Evolutionary conservation across 495 filamentous ascomycete species (phyloP), one percentile per base, ranked within the genome.

Genomic region (Xylaria scruposa): DNA sequence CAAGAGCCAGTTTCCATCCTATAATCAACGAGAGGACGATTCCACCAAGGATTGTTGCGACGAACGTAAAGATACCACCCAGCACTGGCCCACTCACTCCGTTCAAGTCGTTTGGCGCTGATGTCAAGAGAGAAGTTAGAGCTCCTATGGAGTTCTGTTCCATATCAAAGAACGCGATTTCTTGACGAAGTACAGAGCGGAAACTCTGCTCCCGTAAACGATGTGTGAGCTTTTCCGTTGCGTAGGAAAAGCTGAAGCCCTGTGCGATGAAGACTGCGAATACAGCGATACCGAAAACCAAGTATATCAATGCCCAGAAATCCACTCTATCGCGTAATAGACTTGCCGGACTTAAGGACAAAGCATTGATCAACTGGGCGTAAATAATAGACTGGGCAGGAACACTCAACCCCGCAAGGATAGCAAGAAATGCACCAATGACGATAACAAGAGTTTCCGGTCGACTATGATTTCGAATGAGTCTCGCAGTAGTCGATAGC

Each of bases 1-100:
- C 95, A 13, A 98, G 85, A 9, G 92, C 93, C 46, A 98, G 85
- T 79, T 98, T 97, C 94, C 94, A 98, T 33, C 92, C 95, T 75
- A 97, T 86, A 4, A 89, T 83, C 33, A 91, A 81, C 9, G 90
- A 85, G 36, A 97, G 17, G 87, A 77, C 68, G 92, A 90, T 5
- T 91, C 88, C 6, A 89, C 88, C 38, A 93, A 76, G 10, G 97
- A 51, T 86, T 3, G 93, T 95, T 1, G 93, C 92, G n/a, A 82
- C 78, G 38, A 93, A 91, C 74, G 89, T 90, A 21, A 97, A 80
- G 58, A 97, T 86, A 7, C 93, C 94, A 17, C 94, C 94, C 8
- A 98, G 88, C 0, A 91, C 95, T 31, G 89, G 86, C 67, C 93
- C 94, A 75, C 90, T 93, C 64, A 98, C 88, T 49, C 94, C 94